Percentiles rank a stretch among this genome's conserved stretches.
Evolutionary conservation across 176 grass and related monocot genomes (phyloP).

Genomic region (Metroxylon sagu): DNA sequence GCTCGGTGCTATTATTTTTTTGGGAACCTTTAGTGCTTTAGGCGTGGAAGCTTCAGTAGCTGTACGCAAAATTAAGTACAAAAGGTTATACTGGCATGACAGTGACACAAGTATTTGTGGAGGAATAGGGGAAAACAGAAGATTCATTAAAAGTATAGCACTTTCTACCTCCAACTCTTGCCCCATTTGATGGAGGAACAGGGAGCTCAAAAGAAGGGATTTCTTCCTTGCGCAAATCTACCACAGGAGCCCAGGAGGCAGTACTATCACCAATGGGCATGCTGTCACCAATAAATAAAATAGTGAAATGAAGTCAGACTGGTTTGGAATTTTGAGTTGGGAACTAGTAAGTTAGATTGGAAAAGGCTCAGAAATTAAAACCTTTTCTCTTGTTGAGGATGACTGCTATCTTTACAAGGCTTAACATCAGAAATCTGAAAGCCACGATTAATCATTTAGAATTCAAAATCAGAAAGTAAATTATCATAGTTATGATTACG

Average conservation of each 20-base stretch:
- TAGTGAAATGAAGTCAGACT: neutral
- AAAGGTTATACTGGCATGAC: neutral
- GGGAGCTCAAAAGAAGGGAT: constrained; percentile 37
- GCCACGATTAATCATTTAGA: neutral
- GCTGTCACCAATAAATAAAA: no score
- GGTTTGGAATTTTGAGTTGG: neutral
- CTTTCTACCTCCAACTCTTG: constrained; percentile 10
- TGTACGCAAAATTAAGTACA: constrained; percentile 1
- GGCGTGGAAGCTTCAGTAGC: constrained; percentile 34
- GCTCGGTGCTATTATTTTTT: neutral
- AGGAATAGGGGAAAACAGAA: neutral
- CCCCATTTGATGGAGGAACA: constrained; percentile 21
- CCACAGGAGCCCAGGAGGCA: no score
- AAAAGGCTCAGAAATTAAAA: constrained; percentile 6
- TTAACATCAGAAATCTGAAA: constrained; percentile 17
- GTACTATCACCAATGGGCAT: no score
- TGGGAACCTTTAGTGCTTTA: constrained; percentile 23
- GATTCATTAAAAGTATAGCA: neutral
- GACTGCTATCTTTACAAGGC: neutral
- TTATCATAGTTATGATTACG: no score
- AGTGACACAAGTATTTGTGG: no score
- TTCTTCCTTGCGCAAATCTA: constrained; percentile 5
- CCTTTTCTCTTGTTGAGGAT: constrained; percentile 23
- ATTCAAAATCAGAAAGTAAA: neutral
- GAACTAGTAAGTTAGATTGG: constrained; percentile 8